Base-by-base conservation (phyloP, 2,329 filamentous ascomycete species). In the Ophiocordyceps unilateralis region DNA sequence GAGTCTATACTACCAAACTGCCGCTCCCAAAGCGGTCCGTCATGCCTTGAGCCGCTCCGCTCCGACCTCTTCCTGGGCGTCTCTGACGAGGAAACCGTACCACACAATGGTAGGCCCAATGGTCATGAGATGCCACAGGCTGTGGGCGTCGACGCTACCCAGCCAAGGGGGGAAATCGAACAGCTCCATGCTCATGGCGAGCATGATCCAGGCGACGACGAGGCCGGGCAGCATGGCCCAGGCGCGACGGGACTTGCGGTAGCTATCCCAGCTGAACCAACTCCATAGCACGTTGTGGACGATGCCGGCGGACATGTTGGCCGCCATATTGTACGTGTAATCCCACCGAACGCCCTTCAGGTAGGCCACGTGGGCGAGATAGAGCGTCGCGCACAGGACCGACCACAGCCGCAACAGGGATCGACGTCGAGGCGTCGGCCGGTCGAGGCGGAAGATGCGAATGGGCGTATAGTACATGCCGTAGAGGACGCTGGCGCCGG, bases 291-390 rank as follows among this genome's bases (percentile, higher is more conserved):
- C 42, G 54, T 96, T 94, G 56, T 87, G 81, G 5, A 88, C 60
- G 36, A 87, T 67, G 4, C 91, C 91, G 11, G 83, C 75, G 3
- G 73, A 76, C 19, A 98, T 83, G 55, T 96, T 98, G 42, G 88
- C 91, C 1, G 82, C 78, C 87, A 98, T 96, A 59, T 98, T 98
- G 65, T 98, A 98, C 5, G 81, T 83, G 59, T 98, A 98, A 61
- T 96, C 83, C 83, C 91, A 98, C 17, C 71, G 68, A 68, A 88
- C 84, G 51, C 86, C 76, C 55, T 81, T 85, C 43, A 98, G 70
- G 59, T 94, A 98, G 39, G 68, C 72, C 40, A 95, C 77, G 58
- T 98, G 91, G 43, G 73, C 66, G 22, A 70, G 55, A 60, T 93
- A 98, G 42, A 93, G 63, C 14, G 63, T 49, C 22, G 75, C 58